These are phyloP conservation scores for Suillus plorans DNA, from an alignment of 768 basidiomycete genomes.

Conservation along the genomic window DNA sequence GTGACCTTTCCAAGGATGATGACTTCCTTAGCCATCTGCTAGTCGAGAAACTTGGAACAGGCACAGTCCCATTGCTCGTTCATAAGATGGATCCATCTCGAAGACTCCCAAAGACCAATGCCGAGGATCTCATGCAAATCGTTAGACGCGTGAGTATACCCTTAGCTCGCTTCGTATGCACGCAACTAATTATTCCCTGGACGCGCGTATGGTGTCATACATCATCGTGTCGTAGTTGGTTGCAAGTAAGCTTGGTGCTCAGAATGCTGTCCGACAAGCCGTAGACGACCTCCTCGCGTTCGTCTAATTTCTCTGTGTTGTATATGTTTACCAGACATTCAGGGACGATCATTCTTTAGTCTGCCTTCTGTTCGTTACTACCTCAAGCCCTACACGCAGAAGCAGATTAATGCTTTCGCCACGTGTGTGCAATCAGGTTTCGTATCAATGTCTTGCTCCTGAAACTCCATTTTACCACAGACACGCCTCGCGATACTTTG, in stretches of 20 bases:
- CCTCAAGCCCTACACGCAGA: constrained; percentile 71
- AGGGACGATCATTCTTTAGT: constrained; percentile 38
- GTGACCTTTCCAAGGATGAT: constrained; percentile 87
- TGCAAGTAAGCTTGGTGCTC: constrained; percentile 50
- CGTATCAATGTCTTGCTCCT: constrained; percentile 24
- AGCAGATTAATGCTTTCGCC: constrained; percentile 89
- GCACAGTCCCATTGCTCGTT: constrained; percentile 74
- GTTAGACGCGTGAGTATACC: constrained; percentile 69
- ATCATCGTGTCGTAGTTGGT: constrained; percentile 49
- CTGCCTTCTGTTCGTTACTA: constrained; percentile 76
- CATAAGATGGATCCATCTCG: constrained; percentile 88
- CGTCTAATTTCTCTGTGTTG: constrained; percentile 34
- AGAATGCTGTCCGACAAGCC: constrained; percentile 63
- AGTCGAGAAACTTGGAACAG: constrained; percentile 86
- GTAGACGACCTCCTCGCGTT: constrained; percentile 80
- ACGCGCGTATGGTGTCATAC: constrained; percentile 24
- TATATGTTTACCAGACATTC: constrained; percentile 20
- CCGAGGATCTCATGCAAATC: constrained; percentile 64
- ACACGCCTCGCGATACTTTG: constrained; percentile 87
- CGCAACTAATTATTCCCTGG: constrained; percentile 15
- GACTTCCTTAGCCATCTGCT: constrained; percentile 89
- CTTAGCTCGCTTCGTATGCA: constrained; percentile 25
- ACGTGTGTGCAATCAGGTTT: constrained; percentile 61
- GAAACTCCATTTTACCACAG: constrained; percentile 40
- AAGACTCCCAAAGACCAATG: constrained; percentile 72